These are phyloP conservation scores for Suillus lakei DNA, from an alignment of 768 basidiomycete genomes.

Conservation along the genomic window DNA sequence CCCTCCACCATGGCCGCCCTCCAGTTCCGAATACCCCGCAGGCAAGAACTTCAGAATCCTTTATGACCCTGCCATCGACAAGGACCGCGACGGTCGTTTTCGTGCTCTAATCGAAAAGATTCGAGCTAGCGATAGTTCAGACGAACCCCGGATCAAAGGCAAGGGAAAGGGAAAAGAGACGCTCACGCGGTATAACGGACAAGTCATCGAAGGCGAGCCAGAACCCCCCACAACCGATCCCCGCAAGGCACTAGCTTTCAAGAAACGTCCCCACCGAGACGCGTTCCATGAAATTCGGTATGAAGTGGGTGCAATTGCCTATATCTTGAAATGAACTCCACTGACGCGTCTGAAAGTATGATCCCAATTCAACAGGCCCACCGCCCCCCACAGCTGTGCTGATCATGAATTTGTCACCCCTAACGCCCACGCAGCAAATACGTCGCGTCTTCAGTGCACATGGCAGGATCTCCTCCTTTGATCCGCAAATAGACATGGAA, in stretches of 20 bases:
- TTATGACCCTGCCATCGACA: constrained; percentile 63
- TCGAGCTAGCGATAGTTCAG: constrained; percentile 33
- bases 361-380: constrained; percentile 69
- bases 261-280: constrained; percentile 36
- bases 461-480: constrained; percentile 68
- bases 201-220: constrained; percentile 50
- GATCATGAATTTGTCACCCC: constrained; percentile 68
- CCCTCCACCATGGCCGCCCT: constrained; percentile 61
- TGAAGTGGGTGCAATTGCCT: constrained; percentile 49
- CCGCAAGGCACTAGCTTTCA: constrained; percentile 47
- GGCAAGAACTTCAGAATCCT: constrained; percentile 63
- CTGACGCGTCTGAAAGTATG: constrained; percentile 56
- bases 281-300: constrained; percentile 55
- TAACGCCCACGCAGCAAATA: constrained; percentile 70
- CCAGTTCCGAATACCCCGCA: constrained; percentile 50
- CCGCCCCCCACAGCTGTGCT: constrained; percentile 79
- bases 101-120: constrained; percentile 47
- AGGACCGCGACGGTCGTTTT: constrained; percentile 44
- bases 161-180: constrained; percentile 70
- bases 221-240: constrained; percentile 57
- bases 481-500: constrained; percentile 76
- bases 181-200: constrained; percentile 58
- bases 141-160: constrained; percentile 55
- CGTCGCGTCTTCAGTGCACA: constrained; percentile 65
- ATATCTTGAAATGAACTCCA: constrained; percentile 11